These are phyloP conservation scores for Fusarium veterinarium DNA, from an alignment of 2,329 filamentous ascomycete species.

Conservation along the genomic window DNA sequence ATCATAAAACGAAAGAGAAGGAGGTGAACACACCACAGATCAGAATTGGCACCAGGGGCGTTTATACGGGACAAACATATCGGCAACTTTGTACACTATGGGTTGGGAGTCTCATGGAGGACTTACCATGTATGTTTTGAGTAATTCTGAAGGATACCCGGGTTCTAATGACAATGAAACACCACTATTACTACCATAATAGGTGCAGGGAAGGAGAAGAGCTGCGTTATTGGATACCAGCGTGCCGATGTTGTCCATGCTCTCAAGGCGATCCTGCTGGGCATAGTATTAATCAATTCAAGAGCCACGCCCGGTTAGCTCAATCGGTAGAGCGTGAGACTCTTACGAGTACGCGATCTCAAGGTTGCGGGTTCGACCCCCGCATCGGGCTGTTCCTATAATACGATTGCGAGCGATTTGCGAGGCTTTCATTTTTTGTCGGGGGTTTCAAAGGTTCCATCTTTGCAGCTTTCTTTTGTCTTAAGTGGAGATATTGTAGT, in stretches of 20 bases:
- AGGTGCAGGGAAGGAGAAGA: background rate
- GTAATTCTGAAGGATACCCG: slow-evolving; percentile 36
- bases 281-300: slow-evolving; percentile 21
- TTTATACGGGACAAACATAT: slow-evolving; percentile 26
- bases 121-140: slow-evolving; percentile 15
- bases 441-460: background rate
- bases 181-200: slow-evolving; percentile 10
- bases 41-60: slow-evolving; percentile 19
- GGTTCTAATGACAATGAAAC: slow-evolving; percentile 33
- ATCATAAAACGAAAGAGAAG: slow-evolving; percentile 15
- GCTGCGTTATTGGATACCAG: background rate
- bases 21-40: slow-evolving; percentile 2
- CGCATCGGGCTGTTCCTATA: slow-evolving; percentile 54
- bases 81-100: slow-evolving; percentile 35
- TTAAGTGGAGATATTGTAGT: background rate
- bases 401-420: slow-evolving; percentile 26
- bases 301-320: slow-evolving; percentile 34
- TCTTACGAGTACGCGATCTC: slow-evolving; percentile 61
- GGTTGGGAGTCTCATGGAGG: slow-evolving; percentile 23
- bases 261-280: background rate
- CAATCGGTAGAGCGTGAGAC: slow-evolving; percentile 72
- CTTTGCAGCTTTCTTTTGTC: background rate
- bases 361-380: slow-evolving; percentile 65
- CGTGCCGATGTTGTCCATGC: background rate
- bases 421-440: slow-evolving; percentile 23